Evolutionary conservation across 345 rosid genomes (phyloP), one percentile per base, ranked within the genome.

Genomic region (Melaleuca alternifolia): DNA sequence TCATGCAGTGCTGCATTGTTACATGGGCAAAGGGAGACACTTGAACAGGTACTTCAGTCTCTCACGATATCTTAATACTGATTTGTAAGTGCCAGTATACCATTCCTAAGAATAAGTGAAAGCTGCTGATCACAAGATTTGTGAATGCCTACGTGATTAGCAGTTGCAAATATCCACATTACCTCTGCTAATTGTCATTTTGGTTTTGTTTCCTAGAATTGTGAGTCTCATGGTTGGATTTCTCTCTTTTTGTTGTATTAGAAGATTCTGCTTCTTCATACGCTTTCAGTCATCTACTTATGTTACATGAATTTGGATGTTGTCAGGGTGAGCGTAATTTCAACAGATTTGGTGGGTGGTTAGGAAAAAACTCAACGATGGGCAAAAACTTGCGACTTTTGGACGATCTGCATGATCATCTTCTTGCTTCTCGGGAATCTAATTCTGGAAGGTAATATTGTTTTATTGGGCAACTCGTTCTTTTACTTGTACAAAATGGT

Each of bases 291-390:
- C 3, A 71, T 37, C 33, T 71, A 10, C 48, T 10, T 71, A 71
- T 2, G 48, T 37, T 71, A 11, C 26, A 71, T 71, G 37, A 33
- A 65, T 65, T 65, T 33, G 77, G 44, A 30, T 51, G 24, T 81
- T 83, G 91, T 86, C 95, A 97, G 99, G 99, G 99, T 83, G 99
- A 97, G 90, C 90, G 97, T 48, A 97, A 97, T 90, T 95, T 92
- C 92, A 97, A 97, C 89, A 93, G 98, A 88, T 96, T 97, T 91
- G 98, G 99, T 89, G 98, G 98, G 53, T 97, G 99, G 99, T 93
- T 97, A 85, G 99, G 99, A 87, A 97, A 94, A 92, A 97, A 95
- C 88, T 97, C 99, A 84, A 93, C 99, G 20, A 91, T 89, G 82
- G 93, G 99, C 23, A 97, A 96, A 90, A 94, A 95, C 89, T 89